These are phyloP conservation scores for Calycina marina DNA, from an alignment of 2,329 filamentous ascomycete genomes.

Conservation along the genomic window DNA sequence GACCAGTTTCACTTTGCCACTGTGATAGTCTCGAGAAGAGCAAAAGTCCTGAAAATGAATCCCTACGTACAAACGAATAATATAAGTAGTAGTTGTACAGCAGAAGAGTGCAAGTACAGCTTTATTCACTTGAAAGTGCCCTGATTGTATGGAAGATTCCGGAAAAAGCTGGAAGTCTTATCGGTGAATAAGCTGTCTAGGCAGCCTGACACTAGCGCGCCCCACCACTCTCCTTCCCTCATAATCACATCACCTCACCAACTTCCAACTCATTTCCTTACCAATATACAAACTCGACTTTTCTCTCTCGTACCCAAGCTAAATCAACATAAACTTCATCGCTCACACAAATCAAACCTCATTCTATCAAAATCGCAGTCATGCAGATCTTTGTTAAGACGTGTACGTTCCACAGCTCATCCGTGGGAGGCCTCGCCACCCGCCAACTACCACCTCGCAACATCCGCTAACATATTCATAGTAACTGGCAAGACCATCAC, in stretches of 20 bases:
- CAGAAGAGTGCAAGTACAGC: too few species aligned
- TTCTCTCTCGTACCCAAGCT: not conserved
- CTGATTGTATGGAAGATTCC: too few species aligned
- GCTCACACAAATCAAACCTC: not conserved
- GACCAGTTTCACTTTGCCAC: too few species aligned
- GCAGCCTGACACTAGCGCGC: conserved; percentile 2
- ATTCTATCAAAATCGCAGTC: conserved; percentile 14
- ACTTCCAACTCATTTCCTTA: conserved; percentile 11
- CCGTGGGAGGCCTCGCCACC: conserved; percentile 31
- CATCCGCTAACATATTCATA: conserved; percentile 52
- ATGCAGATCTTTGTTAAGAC: conserved; percentile 99
- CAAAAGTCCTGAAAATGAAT: too few species aligned
- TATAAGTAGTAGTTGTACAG: too few species aligned
- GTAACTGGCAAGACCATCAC: conserved; percentile 94
- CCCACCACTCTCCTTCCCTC: conserved; percentile 1
- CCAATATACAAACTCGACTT: not conserved
- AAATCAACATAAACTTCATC: not conserved
- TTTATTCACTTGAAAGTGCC: too few species aligned
- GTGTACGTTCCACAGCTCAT: conserved; percentile 40
- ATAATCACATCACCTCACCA: conserved; percentile 7
- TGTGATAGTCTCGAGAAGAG: too few species aligned
- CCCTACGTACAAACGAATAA: too few species aligned
- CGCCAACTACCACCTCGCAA: conserved; percentile 38
- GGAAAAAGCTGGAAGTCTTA: not conserved
- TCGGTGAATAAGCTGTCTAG: conserved; percentile 2